These are phyloP conservation scores for Plasmopara halstedii DNA, from an alignment of 352 stramenopile species.

Conservation along the genomic window DNA sequence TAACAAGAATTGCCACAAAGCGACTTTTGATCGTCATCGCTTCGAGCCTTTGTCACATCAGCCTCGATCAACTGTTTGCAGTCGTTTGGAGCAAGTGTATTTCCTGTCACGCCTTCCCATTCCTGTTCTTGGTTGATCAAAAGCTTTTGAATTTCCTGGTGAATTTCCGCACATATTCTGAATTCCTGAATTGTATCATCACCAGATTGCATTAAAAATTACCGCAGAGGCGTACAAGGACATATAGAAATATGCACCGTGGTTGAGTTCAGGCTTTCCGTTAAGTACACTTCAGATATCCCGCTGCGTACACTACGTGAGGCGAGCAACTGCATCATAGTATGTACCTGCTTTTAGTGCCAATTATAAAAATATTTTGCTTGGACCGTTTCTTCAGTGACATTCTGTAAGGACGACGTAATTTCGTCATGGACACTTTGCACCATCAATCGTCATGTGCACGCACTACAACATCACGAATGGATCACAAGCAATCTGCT, in stretches of 20 bases:
- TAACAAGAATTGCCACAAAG: slow-evolving; percentile 66
- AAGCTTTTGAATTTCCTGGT: slow-evolving; percentile 39
- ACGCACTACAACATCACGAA: slow-evolving; percentile 3
- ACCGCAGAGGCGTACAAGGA: too few species aligned
- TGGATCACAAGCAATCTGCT: slow-evolving; percentile 25
- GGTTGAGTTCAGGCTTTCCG: slow-evolving; percentile 2
- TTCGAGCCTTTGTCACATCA: slow-evolving; percentile 45
- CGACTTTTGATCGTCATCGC: slow-evolving; percentile 46
- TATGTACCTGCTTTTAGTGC: too few species aligned
- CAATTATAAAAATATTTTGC: background rate
- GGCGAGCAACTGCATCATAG: background rate
- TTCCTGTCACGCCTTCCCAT: slow-evolving; percentile 53
- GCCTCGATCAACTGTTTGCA: slow-evolving; percentile 54
- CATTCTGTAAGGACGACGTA: too few species aligned
- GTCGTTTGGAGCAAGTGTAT: slow-evolving; percentile 34
- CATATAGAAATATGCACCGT: slow-evolving; percentile 5
- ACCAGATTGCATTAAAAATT: too few species aligned
- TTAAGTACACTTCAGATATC: slow-evolving; percentile 4
- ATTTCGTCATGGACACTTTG: slow-evolving; percentile 23
- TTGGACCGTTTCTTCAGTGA: too few species aligned
- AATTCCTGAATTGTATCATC: slow-evolving; percentile 6
- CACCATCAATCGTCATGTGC: slow-evolving; percentile 3
- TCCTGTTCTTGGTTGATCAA: slow-evolving; percentile 52
- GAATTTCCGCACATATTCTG: slow-evolving; percentile 34
- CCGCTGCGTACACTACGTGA: background rate